Evolutionary conservation across 2,329 filamentous ascomycete species (phyloP).

Genomic region (Juglanconis juglandina): DNA sequence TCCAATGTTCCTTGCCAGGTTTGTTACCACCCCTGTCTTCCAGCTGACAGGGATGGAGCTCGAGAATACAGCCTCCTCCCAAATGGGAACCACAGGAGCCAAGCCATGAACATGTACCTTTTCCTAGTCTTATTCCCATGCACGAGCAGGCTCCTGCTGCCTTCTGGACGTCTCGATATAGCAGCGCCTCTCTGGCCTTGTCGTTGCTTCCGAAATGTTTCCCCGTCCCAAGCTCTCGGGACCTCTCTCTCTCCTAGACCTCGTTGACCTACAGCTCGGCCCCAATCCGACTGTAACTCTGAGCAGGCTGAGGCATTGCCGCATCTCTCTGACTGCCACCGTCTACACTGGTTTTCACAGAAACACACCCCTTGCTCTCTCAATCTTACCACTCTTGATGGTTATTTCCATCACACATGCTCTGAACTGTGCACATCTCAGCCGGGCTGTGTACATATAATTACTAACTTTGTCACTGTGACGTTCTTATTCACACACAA

Average conservation of each 20-base stretch:
- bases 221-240: constrained; percentile 34
- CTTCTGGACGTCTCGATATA: constrained; percentile 36
- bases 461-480: constrained; percentile 41
- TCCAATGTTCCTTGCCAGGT: constrained; percentile 16
- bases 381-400: constrained; percentile 25
- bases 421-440: constrained; percentile 31
- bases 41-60: constrained; percentile 25
- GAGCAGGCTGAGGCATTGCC: constrained; percentile 35
- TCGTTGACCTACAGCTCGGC: constrained; percentile 24
- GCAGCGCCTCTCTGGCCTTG: constrained; percentile 36
- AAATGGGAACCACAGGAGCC: constrained; percentile 7
- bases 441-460: constrained; percentile 41
- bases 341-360: constrained; percentile 14
- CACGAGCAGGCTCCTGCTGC: constrained; percentile 21
- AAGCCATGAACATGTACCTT: constrained; percentile 16
- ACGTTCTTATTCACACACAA: constrained; percentile 39
- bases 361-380: constrained; percentile 22
- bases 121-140: constrained; percentile 14
- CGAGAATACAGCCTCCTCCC: constrained; percentile 25
- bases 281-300: constrained; percentile 28
- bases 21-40: constrained; percentile 19
- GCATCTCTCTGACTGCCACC: constrained; percentile 19
- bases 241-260: constrained; percentile 28
- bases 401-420: constrained; percentile 31
- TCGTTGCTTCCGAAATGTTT: constrained; percentile 32